Evolutionary conservation across 306 rosid species (phyloP).

Genomic region (Trifolium dubium): DNA sequence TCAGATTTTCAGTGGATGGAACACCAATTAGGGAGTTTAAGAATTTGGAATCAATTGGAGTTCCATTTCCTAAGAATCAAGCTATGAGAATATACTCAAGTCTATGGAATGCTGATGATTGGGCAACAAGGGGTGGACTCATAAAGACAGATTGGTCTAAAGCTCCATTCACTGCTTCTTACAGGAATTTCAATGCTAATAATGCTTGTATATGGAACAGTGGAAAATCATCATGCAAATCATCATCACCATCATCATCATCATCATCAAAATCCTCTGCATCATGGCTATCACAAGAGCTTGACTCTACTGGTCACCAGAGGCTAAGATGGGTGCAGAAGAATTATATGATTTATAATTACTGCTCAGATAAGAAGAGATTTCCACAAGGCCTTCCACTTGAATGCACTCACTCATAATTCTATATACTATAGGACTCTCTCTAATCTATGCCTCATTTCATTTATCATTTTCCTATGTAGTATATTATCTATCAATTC

Average conservation of each 20-base stretch:
- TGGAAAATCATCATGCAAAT: constrained; percentile 58
- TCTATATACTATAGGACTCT: background rate
- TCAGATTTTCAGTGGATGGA: constrained; percentile 69
- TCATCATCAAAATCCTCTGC: constrained; percentile 30
- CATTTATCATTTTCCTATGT: background rate
- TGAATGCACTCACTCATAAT: constrained; percentile 49
- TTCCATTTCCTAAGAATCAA: constrained; percentile 68
- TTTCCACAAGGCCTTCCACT: constrained; percentile 67
- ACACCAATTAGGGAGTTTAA: constrained; percentile 77
- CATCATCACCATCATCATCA: constrained; percentile 41
- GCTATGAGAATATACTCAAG: constrained; percentile 72
- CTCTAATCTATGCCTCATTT: background rate
- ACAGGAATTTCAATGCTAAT: constrained; percentile 64
- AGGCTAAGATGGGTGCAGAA: constrained; percentile 65
- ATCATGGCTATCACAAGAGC: constrained; percentile 55
- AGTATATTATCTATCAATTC: background rate
- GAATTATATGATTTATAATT: constrained; percentile 72
- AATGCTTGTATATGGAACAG: constrained; percentile 57
- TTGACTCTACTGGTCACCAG: constrained; percentile 53
- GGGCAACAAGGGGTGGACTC: constrained; percentile 83
- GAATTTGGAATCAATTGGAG: constrained; percentile 61
- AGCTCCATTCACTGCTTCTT: constrained; percentile 74
- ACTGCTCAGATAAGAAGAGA: constrained; percentile 59
- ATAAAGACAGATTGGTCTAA: constrained; percentile 70
- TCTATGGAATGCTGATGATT: constrained; percentile 80